Evolutionary conservation across 2,329 filamentous ascomycete genomes (phyloP).

Genomic region (Trichoderma brevicompactum): DNA sequence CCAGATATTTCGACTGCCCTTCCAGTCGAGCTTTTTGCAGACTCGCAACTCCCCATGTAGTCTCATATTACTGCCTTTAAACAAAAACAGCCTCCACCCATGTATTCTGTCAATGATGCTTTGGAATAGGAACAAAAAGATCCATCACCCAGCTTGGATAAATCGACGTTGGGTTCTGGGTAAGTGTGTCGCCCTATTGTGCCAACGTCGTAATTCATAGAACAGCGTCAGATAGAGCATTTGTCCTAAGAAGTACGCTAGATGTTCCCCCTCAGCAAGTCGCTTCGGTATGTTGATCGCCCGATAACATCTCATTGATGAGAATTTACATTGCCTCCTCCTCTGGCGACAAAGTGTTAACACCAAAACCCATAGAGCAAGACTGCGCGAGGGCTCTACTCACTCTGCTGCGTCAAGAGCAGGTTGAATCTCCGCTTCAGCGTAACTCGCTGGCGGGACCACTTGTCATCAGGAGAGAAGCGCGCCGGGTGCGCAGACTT

Average conservation of each 20-base stretch:
- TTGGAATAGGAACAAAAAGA: neutral
- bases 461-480: constrained; percentile 98
- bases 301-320: neutral
- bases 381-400: constrained; percentile 35
- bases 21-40: neutral
- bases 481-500: constrained; percentile 95
- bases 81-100: neutral
- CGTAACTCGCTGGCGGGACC: constrained; percentile 92
- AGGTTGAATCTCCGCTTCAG: constrained; percentile 92
- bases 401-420: constrained; percentile 77
- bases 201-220: neutral
- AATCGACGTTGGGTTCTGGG: neutral
- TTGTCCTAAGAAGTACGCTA: too few species aligned
- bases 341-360: constrained; percentile 17
- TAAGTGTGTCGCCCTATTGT: neutral
- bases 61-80: neutral
- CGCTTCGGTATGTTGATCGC: neutral
- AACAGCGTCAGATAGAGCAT: neutral
- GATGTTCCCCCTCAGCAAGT: neutral
- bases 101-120: neutral
- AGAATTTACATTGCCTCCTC: constrained; percentile 26
- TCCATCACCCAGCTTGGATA: neutral
- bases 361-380: neutral
- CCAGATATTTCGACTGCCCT: neutral
- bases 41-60: neutral